A percentile compares a stretch with the other conserved stretches of the same genome.
phyloP scores from a whole-genome alignment of 225 moss, liverwort and hornwort genomes.

The Ulota crispa region DNA sequence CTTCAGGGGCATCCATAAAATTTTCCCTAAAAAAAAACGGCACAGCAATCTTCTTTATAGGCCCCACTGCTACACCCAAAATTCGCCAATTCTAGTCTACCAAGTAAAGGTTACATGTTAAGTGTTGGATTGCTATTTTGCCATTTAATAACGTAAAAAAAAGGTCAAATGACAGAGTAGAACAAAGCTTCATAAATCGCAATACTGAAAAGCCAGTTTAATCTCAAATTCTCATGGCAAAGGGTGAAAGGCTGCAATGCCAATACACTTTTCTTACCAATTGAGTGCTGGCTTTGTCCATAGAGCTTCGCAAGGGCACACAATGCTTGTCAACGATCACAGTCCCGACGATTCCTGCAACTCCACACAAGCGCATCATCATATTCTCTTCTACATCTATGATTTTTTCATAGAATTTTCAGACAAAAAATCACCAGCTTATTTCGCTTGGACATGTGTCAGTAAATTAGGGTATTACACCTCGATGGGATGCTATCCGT shows the following conservation, averaged over 20 bases:
- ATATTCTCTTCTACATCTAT: background rate
- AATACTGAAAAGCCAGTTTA: background rate
- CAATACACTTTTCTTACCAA: background rate
- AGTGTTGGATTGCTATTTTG: background rate
- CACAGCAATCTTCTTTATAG: background rate
- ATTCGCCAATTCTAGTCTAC: background rate
- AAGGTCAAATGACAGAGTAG: background rate
- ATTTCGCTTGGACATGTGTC: background rate
- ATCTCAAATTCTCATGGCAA: background rate
- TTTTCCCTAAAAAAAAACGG: background rate
- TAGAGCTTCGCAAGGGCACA: constrained; percentile 48
- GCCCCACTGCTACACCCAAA: background rate
- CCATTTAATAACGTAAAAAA: too few relatives aligned
- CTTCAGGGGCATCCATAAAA: too few relatives aligned
- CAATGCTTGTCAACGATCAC: constrained; percentile 56
- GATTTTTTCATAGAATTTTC: background rate
- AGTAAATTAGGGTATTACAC: constrained; percentile 11
- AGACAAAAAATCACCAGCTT: background rate
- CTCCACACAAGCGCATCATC: background rate
- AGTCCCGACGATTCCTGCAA: constrained; percentile 49
- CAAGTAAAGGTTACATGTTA: too few relatives aligned
- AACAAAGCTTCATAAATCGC: background rate
- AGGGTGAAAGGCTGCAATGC: background rate
- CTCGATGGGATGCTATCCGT: constrained; percentile 61
- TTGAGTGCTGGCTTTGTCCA: constrained; percentile 47